Evolutionary conservation across 108 stramenopile genomes (phyloP), one percentile per base, ranked within the genome.

Genomic region (Pseudonitzschia multiseries): DNA sequence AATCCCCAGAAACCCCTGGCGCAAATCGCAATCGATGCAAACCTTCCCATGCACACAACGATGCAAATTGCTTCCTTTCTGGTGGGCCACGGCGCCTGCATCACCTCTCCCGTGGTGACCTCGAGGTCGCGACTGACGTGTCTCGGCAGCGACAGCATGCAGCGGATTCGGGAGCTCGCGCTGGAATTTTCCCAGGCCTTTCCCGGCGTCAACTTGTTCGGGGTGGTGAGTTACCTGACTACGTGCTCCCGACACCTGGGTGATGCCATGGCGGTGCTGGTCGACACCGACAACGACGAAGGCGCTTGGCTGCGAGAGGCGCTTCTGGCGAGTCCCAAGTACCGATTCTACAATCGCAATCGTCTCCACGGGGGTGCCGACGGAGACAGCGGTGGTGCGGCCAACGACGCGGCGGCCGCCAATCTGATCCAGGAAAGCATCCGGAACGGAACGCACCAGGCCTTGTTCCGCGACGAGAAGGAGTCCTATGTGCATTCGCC

Each of bases 171-270:
- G 13, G 67, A 73, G 18, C 69, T 86, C 9, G 73, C 79, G 5
- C 70, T 92, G 43, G 86, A 83, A 0, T 94, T 94, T 69, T 86
- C 89, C 62, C 88, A 91, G 46, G 36, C 65, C 0, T 94, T 94
- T 76, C 74, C 78, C 20, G 72, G 73, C 41, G 67, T 81, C 53
- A 57, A 69, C 79, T 60, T 77, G 18, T 74, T 82, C 78, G 71
- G 79, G 27, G 68, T 82, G 69, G 76, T 82, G 6, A 71, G 71
- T 33, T 68, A 72, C 54, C 60, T 84, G 64, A 83, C 80, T n/a
- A 81, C 69, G 1, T 64, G 63, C 21, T 60, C 56, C 32, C 33
- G 71, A 46, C 74, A 81, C 1, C 32, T 79, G 12, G 78, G 78
- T 27, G 69, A 79, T 50, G 64, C 72, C 54, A 77, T 76, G 76